Percentiles rank a stretch among this genome's conserved stretches.
phyloP scores from a whole-genome alignment of 805 yeast species.

The Saccharomyces paradoxus region DNA sequence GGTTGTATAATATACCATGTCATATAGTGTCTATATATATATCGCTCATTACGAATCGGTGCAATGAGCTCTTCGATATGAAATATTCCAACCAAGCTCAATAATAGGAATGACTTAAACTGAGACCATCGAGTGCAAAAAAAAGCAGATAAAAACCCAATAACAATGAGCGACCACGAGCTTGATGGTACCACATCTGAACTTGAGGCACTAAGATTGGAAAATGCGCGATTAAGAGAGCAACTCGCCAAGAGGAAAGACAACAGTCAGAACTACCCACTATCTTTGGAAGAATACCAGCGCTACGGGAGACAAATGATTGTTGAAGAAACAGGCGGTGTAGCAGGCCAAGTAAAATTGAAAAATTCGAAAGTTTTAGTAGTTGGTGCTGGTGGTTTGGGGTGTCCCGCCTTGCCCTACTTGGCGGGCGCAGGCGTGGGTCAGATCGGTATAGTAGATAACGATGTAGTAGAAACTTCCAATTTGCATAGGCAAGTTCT shows the following conservation, averaged over 20 bases:
- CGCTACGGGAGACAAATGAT: conserved; percentile 94
- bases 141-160: not conserved
- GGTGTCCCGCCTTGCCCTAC: conserved; percentile 84
- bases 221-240: conserved; percentile 21
- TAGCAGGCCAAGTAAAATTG: conserved; percentile 45
- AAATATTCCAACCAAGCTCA: not conserved
- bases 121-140: not conserved
- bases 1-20: conserved; percentile 41
- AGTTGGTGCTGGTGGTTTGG: conserved; percentile 95
- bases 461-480: conserved; percentile 74
- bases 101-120: not conserved
- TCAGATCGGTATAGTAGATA: conserved; percentile 74
- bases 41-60: not conserved
- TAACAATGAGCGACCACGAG: not conserved
- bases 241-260: conserved; percentile 4
- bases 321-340: conserved; percentile 66
- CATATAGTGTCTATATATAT: not conserved
- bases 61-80: not conserved
- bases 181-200: not conserved
- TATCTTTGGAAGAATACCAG: conserved; percentile 56
- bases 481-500: conserved; percentile 86
- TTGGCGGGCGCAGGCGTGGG: conserved; percentile 87
- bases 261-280: conserved; percentile 8
- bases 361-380: conserved; percentile 58
- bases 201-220: conserved; percentile 10